Evolutionary conservation across 2,329 filamentous ascomycete species (phyloP).

Genomic region (Berkeleyomyces rouxiae): DNA sequence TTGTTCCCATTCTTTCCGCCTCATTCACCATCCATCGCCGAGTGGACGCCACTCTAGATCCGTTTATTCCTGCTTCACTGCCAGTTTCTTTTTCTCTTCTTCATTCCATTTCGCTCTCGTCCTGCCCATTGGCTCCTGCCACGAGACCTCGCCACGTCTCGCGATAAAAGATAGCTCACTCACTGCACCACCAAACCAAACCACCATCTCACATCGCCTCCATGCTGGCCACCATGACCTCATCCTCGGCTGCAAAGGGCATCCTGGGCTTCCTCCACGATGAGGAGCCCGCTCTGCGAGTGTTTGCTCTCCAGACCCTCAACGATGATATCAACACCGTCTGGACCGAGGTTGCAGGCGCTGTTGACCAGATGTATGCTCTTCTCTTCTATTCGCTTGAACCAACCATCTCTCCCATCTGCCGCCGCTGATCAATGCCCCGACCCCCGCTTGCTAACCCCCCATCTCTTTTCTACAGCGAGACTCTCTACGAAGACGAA

Average conservation of each 20-base stretch:
- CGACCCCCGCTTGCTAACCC: neutral
- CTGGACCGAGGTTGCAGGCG: conserved; percentile 91
- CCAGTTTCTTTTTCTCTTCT: neutral
- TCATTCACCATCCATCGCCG: neutral
- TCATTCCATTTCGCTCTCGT: neutral
- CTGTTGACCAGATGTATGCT: conserved; percentile 76
- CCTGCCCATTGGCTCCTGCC: neutral
- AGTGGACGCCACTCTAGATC: neutral
- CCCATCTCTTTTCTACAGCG: conserved; percentile 36
- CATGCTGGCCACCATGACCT: conserved; percentile 89
- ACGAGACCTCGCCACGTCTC: too few relatives aligned
- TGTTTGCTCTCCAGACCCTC: conserved; percentile 86
- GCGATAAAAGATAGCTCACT: conserved; percentile 13
- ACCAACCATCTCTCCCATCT: neutral
- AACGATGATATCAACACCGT: conserved; percentile 94
- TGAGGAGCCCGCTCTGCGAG: conserved; percentile 82
- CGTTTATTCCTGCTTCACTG: neutral
- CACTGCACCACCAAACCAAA: neutral
- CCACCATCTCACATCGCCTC: conserved; percentile 17
- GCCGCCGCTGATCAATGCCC: neutral
- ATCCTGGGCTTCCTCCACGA: conserved; percentile 91
- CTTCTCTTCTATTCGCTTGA: neutral
- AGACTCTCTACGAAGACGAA: conserved; percentile 94
- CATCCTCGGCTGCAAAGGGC: conserved; percentile 83
- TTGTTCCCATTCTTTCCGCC: neutral